Evolutionary conservation across 352 stramenopile genomes (phyloP).

Genomic region (Peronosclerospora sorghi): DNA sequence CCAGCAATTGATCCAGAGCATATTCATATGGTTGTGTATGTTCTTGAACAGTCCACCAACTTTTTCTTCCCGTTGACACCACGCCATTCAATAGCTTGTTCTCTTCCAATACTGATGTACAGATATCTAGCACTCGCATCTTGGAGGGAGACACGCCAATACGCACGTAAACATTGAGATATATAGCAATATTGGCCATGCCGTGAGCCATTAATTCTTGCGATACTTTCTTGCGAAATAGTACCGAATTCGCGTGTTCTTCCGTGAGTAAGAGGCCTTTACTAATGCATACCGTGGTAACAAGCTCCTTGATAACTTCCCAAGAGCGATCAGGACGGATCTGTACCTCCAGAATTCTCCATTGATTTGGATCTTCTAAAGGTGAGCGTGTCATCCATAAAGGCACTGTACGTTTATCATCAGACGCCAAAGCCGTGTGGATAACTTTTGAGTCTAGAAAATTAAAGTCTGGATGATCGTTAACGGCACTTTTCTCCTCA

Average conservation of each 20-base stretch:
- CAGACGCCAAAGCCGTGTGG: conserved; percentile 14
- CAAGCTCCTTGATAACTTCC: conserved; percentile 68
- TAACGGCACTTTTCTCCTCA: conserved; percentile 35
- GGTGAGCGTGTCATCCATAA: conserved; percentile 47
- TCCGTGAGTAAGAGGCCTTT: conserved; percentile 57
- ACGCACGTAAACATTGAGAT: conserved; percentile 59
- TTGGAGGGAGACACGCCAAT: conserved; percentile 73
- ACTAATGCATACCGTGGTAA: conserved; percentile 65
- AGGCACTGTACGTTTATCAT: conserved; percentile 26
- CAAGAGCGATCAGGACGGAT: conserved; percentile 61
- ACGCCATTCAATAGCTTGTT: conserved; percentile 53
- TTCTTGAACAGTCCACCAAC: conserved; percentile 24
- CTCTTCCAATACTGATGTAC: conserved; percentile 49
- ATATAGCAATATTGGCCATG: conserved; percentile 53
- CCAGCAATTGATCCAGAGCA: conserved; percentile 52
- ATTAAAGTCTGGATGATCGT: conserved; percentile 61
- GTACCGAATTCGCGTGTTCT: conserved; percentile 39
- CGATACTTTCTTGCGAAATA: conserved; percentile 60
- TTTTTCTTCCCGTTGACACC: conserved; percentile 26
- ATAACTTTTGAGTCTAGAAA: conserved; percentile 34
- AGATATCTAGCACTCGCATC: conserved; percentile 61
- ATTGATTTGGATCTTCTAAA: conserved; percentile 48
- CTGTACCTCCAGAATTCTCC: conserved; percentile 60
- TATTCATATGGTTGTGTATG: conserved; percentile 35
- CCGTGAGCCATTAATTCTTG: conserved; percentile 53